Evolutionary conservation across 805 yeast species (phyloP), one percentile per base, ranked within the genome.

Genomic region (Sugiyamaella chiloensis): DNA sequence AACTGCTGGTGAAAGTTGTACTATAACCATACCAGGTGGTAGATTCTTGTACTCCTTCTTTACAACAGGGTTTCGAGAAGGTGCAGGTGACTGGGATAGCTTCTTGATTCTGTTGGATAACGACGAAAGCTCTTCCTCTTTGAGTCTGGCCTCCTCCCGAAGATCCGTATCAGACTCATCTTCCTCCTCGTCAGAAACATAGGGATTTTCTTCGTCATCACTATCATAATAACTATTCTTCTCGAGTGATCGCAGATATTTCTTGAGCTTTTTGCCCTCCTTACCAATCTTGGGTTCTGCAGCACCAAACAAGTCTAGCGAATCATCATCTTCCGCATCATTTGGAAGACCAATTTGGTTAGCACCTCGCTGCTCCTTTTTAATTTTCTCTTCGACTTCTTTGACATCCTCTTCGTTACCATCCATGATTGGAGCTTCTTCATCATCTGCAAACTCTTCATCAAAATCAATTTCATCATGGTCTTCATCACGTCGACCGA

Each of bases 401-500:
- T 85, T 89, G 64, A 87, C 86, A 61, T 93, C 98, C 60, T 93
- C 96, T 61, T 91, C 98, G 52, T 90, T 75, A 40, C 96, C 96
- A 60, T 91, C 98, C 74, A 91, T 80, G 50, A 93, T 86, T 24
- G 99, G 99, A 1, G 98, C 98, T 64, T 91, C 99, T 69, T 93
- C 99, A 65, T 93, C 99, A 66, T 93, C 99, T 23, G 93, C 97
- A 67, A 93, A 93, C 64, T 90, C 97, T 64, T 93, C 98, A 57
- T 93, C 97, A 60, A 75, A 91, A 68, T 91, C 99, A 60, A 93
- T 70, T 61, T 89, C 97, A 55, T 90, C 97, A 54, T 86, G 88
- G 49, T 88, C 96, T 8, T 88, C 83, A 55, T 81, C 87, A 52
- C 80, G 61, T 34, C 71, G 78, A 55, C 68, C 35, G 69, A 75